Percentiles rank a stretch among this genome's conserved stretches.
Evolutionary conservation across 2,329 filamentous ascomycete species (phyloP).

Genomic region (Xylogone sp.): DNA sequence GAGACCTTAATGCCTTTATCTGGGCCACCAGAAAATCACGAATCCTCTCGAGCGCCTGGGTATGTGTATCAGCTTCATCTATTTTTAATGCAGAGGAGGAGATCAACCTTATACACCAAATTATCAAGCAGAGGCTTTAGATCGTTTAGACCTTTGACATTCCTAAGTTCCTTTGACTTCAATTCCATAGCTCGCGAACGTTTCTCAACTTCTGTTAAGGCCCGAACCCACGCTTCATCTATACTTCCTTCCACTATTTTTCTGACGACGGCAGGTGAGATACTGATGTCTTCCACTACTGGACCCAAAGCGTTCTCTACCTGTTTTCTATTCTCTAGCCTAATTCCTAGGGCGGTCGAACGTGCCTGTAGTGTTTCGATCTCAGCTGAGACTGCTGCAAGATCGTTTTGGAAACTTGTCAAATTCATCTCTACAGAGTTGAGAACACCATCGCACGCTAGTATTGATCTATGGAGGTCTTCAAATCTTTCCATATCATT

Average conservation of each 20-base stretch:
- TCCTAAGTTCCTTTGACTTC: constrained; percentile 55
- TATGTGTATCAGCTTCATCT: constrained; percentile 12
- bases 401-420: constrained; percentile 87
- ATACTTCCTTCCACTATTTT: constrained; percentile 86
- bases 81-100: neutral
- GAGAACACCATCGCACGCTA: constrained; percentile 87
- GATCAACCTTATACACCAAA: constrained; percentile 69
- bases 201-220: constrained; percentile 78
- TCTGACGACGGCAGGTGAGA: constrained; percentile 78
- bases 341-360: constrained; percentile 76
- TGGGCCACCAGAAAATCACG: constrained; percentile 91
- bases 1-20: constrained; percentile 89
- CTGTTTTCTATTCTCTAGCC: constrained; percentile 82
- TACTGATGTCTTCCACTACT: constrained; percentile 85
- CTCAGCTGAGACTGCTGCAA: constrained; percentile 87
- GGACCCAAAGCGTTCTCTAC: constrained; percentile 87
- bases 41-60: constrained; percentile 82
- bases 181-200: constrained; percentile 69
- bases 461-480: constrained; percentile 84
- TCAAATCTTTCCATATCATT: constrained; percentile 81
- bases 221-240: constrained; percentile 83
- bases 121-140: constrained; percentile 81
- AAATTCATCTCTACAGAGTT: constrained; percentile 91
- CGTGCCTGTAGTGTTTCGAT: constrained; percentile 90
- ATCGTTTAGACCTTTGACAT: constrained; percentile 76